Base-by-base conservation (phyloP, 1,139 yeast species). In the Diutina ranongensis region DNA sequence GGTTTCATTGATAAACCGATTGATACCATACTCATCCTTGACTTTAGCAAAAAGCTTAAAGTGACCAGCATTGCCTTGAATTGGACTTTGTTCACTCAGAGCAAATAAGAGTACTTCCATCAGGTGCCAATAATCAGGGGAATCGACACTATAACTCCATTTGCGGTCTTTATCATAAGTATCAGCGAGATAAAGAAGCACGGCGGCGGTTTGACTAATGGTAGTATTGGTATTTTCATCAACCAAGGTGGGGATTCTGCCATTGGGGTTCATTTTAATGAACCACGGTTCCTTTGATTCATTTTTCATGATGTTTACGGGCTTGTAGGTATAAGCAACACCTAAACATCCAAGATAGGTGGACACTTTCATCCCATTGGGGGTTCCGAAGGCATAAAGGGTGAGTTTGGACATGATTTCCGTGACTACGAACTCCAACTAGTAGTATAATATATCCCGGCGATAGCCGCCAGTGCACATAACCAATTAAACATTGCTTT, bases 51-150 rank as follows among this genome's bases (percentile, higher is more conserved):
- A 68, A 2, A 54, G 36, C 3, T 47, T 46, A 56, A 76, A 79
- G 56, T 73, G 78, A 50, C 61, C 59, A 34, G 74, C 76, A 55
- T 78, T 82, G 10, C 83, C 83, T 52, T 71, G 77, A 70, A 74
- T 73, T 47, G 84, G 83, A 21, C 82, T 80, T 45, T 74, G 61
- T 5, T 80, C 80, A 0, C 80, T 75, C 60, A 74, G 69, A 57
- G 76, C 82, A 64, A 76, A 78, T 46, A 68, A 64, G 16, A 72
- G 51, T 69, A 79, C 67, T 49, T 76, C 78, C 49, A 73, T 55
- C 53, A 71, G 68, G 51, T 68, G 71, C 59, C 71, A 77, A 58
- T 76, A 76, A 44, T 67, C 62, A 28, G 57, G 61, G 18, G 78
- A 60, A 3, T 75, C 76, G 19, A 53, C 53, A 7, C 63, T 64